phyloP scores from a whole-genome alignment of 345 rosid species.

The Aegle marmelos region DNA sequence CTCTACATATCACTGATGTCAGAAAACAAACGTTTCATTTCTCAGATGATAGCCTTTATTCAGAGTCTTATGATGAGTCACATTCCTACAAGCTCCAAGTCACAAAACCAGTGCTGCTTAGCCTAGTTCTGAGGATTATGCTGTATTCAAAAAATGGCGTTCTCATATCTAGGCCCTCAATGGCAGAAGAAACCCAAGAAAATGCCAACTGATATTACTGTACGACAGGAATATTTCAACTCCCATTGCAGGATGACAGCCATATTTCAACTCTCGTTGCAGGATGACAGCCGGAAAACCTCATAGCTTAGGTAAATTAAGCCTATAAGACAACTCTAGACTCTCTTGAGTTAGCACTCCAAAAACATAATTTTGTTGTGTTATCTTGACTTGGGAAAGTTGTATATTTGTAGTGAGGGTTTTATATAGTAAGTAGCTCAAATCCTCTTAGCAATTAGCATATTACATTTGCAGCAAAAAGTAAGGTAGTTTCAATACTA shows the following conservation, averaged over 20 bases:
- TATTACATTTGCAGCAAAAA: background rate
- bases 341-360: background rate
- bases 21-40: background rate
- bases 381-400: background rate
- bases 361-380: background rate
- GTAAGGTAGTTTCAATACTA: background rate
- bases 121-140: conserved; percentile 16
- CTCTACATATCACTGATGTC: background rate
- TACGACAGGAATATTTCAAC: too few relatives aligned
- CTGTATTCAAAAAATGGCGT: background rate
- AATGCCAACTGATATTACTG: background rate
- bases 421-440: background rate
- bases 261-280: background rate
- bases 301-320: background rate
- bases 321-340: background rate
- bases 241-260: background rate
- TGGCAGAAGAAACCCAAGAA: background rate
- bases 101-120: conserved; percentile 6
- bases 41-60: conserved; percentile 71
- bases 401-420: background rate
- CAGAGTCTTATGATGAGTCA: conserved; percentile 59
- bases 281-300: background rate
- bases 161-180: background rate
- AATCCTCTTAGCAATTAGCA: background rate
- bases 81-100: conserved; percentile 21